Conservation (phyloP, 768 basidiomycete genomes). For the Tricholoma flavovirens region DNA sequence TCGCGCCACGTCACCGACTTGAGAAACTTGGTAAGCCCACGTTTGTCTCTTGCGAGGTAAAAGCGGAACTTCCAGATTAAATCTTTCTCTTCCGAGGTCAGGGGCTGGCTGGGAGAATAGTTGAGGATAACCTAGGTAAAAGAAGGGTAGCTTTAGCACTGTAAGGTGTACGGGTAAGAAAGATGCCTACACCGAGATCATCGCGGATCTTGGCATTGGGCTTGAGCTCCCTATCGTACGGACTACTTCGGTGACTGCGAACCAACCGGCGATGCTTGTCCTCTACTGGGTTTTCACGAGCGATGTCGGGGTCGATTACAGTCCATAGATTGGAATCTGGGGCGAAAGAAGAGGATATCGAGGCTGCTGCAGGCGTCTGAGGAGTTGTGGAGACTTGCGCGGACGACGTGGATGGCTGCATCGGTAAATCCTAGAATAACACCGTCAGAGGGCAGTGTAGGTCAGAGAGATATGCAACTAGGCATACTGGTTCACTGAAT, state of each 20-base stretch:
- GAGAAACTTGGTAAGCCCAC: constrained; percentile 94
- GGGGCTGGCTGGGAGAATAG: constrained; percentile 82
- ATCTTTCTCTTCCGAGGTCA: constrained; percentile 92
- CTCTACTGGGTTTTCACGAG: constrained; percentile 93
- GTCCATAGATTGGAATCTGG: constrained; percentile 78
- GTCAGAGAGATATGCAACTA: neutral
- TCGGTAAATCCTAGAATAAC: constrained; percentile 33
- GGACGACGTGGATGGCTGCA: constrained; percentile 32
- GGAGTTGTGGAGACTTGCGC: constrained; percentile 34
- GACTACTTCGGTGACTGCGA: constrained; percentile 91
- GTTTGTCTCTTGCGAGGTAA: constrained; percentile 87
- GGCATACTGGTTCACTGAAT: constrained; percentile 80
- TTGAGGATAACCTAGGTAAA: constrained; percentile 71
- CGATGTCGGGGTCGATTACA: constrained; percentile 85
- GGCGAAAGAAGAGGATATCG: constrained; percentile 45
- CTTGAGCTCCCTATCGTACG: constrained; percentile 92
- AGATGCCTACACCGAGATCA: constrained; percentile 69
- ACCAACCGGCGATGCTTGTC: constrained; percentile 94
- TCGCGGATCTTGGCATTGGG: constrained; percentile 95
- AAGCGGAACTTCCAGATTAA: constrained; percentile 99
- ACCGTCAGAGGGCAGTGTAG: neutral
- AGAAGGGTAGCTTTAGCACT: neutral
- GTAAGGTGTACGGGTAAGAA: neutral
- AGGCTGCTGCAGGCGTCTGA: constrained; percentile 39
- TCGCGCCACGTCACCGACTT: constrained; percentile 98